Evolutionary conservation across 208 protist genomes (phyloP).

Genomic region (Wallacemonas sp.): DNA sequence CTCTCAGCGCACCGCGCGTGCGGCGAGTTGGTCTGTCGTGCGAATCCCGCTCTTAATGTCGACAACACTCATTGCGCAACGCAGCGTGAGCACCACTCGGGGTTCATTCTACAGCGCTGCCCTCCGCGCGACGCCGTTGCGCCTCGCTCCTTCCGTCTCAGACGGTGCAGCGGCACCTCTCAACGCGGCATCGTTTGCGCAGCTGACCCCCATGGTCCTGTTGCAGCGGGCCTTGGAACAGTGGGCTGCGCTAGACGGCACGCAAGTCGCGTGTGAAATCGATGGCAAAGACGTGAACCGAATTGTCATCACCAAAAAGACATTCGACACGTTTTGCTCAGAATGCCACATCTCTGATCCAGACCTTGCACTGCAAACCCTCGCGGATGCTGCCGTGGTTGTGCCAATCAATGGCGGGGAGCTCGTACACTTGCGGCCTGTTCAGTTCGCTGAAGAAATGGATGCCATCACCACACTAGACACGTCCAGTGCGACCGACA

Average conservation of each 20-base stretch:
- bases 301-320: constrained; percentile 49
- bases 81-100: no score
- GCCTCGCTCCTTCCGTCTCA: no score
- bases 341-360: constrained; percentile 52
- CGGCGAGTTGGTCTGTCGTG: no score
- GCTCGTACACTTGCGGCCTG: constrained; percentile 63
- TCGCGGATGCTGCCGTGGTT: constrained; percentile 53
- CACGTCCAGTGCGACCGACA: not conserved
- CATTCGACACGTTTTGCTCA: constrained; percentile 56
- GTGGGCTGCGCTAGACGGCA: constrained; percentile 35
- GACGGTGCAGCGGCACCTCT: not conserved
- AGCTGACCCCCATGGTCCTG: constrained; percentile 50
- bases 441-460: constrained; percentile 48
- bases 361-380: constrained; percentile 32
- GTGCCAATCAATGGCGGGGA: constrained; percentile 48
- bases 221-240: constrained; percentile 56
- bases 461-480: not conserved
- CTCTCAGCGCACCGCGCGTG: no score
- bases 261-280: constrained; percentile 7
- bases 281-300: constrained; percentile 18
- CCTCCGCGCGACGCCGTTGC: no score
- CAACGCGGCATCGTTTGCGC: constrained; percentile 31
- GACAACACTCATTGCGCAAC: no score
- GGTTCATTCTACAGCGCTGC: no score
- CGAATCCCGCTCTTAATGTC: no score